Conservation (phyloP, 208 protist genomes). For the Trypanosoma caninum region DNA sequence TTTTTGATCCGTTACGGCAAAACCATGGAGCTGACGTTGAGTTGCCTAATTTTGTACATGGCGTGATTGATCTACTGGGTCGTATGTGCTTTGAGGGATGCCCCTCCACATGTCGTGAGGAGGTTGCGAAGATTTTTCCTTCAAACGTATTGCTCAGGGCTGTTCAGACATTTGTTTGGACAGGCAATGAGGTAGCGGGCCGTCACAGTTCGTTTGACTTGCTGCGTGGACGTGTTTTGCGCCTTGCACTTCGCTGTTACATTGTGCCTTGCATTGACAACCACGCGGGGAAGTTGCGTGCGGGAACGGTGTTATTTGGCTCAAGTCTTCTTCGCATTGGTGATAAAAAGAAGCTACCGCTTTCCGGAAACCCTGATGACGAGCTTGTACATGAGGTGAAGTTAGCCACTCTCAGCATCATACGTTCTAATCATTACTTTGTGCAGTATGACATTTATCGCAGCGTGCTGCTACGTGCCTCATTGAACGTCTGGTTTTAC, state of each 20-base stretch:
- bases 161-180: conserved; percentile 40
- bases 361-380: conserved; percentile 47
- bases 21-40: conserved; percentile 15
- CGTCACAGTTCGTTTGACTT: conserved; percentile 28
- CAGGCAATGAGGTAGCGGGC: conserved; percentile 37
- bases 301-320: conserved; percentile 64
- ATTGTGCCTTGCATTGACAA: conserved; percentile 40
- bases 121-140: conserved; percentile 41
- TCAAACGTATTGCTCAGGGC: conserved; percentile 37
- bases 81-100: conserved; percentile 63
- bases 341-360: conserved; percentile 13
- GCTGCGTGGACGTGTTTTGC: conserved; percentile 52
- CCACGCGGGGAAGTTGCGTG: conserved; percentile 51
- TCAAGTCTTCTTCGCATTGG: conserved; percentile 49
- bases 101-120: conserved; percentile 39
- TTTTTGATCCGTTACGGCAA: conserved; percentile 33
- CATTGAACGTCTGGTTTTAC: conserved; percentile 43
- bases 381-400: conserved; percentile 49
- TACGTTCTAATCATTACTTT: conserved; percentile 68
- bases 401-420: conserved; percentile 31
- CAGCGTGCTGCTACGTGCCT: conserved; percentile 43
- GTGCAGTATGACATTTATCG: conserved; percentile 43
- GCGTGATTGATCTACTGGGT: conserved; percentile 54
- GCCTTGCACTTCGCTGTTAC: conserved; percentile 57
- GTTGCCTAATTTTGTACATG: conserved; percentile 33